Evolutionary conservation across 176 grass and related monocot genomes (phyloP).

Genomic region (Themeda triandra): DNA sequence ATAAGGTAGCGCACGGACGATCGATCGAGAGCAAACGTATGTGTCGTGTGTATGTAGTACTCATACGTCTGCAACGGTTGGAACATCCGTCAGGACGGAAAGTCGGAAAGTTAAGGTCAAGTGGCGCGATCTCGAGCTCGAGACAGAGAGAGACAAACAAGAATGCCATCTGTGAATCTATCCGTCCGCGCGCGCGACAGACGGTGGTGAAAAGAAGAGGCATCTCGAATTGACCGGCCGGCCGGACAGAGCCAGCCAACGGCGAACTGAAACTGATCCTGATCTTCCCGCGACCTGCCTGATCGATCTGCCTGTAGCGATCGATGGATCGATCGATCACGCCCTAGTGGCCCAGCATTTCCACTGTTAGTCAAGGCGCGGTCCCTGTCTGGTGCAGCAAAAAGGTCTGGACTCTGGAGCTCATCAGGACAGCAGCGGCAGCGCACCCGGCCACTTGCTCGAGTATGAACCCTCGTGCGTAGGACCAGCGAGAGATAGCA

Average conservation of each 20-base stretch:
- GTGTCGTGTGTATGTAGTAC: too few species aligned
- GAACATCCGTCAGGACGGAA: neutral
- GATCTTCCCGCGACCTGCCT: neutral
- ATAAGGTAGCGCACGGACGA: neutral
- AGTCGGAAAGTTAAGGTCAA: too few species aligned
- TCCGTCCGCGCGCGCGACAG: too few species aligned
- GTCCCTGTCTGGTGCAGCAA: neutral
- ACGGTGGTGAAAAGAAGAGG: too few species aligned
- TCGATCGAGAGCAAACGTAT: neutral
- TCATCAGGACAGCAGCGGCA: neutral
- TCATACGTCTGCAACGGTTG: too few species aligned
- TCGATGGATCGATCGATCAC: neutral
- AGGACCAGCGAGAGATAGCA: neutral
- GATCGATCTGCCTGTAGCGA: neutral
- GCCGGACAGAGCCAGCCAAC: neutral
- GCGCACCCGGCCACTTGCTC: neutral
- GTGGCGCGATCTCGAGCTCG: neutral
- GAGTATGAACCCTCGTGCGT: neutral
- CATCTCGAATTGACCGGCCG: neutral
- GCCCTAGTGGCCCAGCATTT: neutral
- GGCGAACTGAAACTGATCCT: neutral
- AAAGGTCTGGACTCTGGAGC: neutral
- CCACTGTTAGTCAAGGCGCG: slow-evolving; percentile 9
- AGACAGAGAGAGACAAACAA: too few species aligned
- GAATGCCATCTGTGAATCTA: too few species aligned